Evolutionary conservation across 805 yeast genomes (phyloP).

Genomic region (Naumovozyma dairenensis): DNA sequence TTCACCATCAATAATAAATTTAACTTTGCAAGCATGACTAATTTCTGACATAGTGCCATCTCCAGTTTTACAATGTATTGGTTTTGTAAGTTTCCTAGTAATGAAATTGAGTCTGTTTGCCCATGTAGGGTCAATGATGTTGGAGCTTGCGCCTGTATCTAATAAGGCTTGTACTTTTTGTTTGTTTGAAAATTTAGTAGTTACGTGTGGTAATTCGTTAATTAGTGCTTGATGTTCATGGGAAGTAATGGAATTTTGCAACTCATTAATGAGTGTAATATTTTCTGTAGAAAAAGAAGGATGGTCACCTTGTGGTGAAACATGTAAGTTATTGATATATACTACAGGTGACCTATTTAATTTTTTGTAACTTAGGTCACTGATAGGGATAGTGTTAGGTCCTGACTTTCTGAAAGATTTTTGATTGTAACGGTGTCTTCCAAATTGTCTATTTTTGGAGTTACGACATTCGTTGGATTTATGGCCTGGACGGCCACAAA

Average conservation of each 20-base stretch:
- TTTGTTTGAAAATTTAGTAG: not conserved
- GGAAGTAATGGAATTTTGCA: too few relatives aligned
- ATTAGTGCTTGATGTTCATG: not conserved
- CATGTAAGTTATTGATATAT: not conserved
- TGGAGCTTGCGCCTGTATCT: not conserved
- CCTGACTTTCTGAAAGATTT: not conserved
- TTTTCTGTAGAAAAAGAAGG: not conserved
- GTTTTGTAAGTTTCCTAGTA: not conserved
- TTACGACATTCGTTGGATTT: too few relatives aligned
- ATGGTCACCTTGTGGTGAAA: not conserved
- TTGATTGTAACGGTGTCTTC: too few relatives aligned
- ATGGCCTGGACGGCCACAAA: too few relatives aligned
- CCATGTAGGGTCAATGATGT: not conserved
- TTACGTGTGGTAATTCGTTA: not conserved
- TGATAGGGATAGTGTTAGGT: not conserved
- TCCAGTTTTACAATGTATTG: not conserved
- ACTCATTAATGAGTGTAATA: too few relatives aligned
- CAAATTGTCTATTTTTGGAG: too few relatives aligned
- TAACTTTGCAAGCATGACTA: too few relatives aligned
- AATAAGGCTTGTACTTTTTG: not conserved
- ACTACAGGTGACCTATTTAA: not conserved
- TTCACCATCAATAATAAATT: too few relatives aligned
- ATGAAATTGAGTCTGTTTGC: not conserved
- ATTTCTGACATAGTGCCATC: too few relatives aligned
- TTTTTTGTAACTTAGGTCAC: not conserved